Percentiles rank a stretch among this genome's conserved stretches.
These are phyloP conservation scores for Xerophyta viscosa DNA, from an alignment of 106 monocot species.

Conservation along the genomic window DNA sequence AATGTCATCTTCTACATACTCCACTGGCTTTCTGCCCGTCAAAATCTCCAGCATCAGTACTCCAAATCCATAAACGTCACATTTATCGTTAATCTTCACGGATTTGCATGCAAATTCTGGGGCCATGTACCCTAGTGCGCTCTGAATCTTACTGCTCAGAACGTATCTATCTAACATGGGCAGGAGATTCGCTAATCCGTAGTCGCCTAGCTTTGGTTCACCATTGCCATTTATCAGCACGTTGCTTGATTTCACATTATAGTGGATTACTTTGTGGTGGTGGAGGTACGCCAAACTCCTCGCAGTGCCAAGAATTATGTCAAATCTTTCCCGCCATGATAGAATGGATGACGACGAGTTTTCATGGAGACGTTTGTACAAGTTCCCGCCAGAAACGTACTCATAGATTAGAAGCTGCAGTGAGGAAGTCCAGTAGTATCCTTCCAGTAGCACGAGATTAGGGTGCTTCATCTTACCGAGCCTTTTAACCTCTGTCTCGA, in stretches of 20 bases:
- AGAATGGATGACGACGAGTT: constrained; percentile 20
- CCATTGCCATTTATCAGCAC: constrained; percentile 36
- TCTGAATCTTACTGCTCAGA: constrained; percentile 48
- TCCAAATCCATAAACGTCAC: constrained; percentile 60
- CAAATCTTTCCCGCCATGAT: constrained; percentile 54
- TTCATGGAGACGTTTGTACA: constrained; percentile 47
- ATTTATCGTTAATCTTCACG: constrained; percentile 44
- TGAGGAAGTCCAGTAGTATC: constrained; percentile 88
- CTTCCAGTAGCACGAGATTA: constrained; percentile 62
- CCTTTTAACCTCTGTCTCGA: constrained; percentile 65
- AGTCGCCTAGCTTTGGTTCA: constrained; percentile 51
- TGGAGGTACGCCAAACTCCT: constrained; percentile 45
- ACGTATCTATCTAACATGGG: constrained; percentile 60
- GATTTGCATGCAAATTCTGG: constrained; percentile 55
- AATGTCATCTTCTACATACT: constrained; percentile 56
- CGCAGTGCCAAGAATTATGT: constrained; percentile 37
- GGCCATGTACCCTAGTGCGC: constrained; percentile 64
- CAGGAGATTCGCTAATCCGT: constrained; percentile 61
- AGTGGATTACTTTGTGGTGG: constrained; percentile 37
- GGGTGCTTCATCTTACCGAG: constrained; percentile 60
- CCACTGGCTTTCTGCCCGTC: constrained; percentile 42
- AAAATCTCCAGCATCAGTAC: constrained; percentile 48
- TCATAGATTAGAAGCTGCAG: constrained; percentile 81
- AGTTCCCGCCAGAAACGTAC: constrained; percentile 55
- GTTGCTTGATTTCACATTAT: constrained; percentile 57